These are phyloP conservation scores for Silene coronaria DNA, from an alignment of 179 eudicot genomes.

Conservation along the genomic window DNA sequence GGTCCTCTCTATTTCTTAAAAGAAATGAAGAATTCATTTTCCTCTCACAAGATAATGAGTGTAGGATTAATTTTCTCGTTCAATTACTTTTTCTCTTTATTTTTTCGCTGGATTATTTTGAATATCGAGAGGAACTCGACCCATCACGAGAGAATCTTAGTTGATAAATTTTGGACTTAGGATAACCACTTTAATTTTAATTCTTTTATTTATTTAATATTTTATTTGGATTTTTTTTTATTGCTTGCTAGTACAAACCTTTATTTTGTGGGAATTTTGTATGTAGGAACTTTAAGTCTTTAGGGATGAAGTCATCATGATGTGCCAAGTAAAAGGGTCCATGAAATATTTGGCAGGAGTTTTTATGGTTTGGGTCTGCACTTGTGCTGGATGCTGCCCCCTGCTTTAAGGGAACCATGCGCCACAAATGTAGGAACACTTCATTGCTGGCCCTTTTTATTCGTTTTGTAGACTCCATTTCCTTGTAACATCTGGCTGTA, in stretches of 20 bases:
- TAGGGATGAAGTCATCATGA: neutral
- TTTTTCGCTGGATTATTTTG: no score
- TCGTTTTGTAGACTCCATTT: neutral
- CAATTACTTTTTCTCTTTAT: neutral
- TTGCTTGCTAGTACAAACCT: neutral
- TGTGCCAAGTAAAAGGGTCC: neutral
- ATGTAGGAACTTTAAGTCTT: no score
- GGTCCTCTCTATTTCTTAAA: no score
- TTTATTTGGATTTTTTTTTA: no score
- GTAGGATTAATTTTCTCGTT: neutral
- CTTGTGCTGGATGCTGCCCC: conserved; percentile 9
- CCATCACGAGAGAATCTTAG: no score
- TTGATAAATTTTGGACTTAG: no score
- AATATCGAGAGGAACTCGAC: no score
- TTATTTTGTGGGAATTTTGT: neutral
- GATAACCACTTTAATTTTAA: no score
- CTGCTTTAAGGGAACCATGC: neutral
- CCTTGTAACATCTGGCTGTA: no score
- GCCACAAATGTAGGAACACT: conserved; percentile 4
- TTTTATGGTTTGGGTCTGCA: neutral
- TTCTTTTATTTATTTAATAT: no score
- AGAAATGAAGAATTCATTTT: no score
- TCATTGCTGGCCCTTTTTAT: neutral
- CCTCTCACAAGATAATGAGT: no score
- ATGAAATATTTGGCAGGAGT: neutral